Evolutionary conservation across 2,329 filamentous ascomycete species (phyloP).

Genomic region (Amylocarpus encephaloides): DNA sequence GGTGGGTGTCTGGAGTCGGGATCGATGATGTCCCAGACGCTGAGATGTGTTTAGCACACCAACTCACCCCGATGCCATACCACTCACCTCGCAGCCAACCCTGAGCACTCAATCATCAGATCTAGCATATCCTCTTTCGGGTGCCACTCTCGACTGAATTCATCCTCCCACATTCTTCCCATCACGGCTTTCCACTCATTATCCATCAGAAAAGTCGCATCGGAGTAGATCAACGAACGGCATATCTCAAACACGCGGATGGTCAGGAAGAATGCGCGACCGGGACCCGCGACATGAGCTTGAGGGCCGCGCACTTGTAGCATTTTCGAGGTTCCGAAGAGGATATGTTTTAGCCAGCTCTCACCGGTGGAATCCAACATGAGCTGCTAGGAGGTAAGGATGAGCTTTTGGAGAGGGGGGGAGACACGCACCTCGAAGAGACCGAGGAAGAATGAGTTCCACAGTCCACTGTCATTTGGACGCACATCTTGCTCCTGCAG

Average conservation of each 20-base stretch:
- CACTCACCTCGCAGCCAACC: slow-evolving; percentile 10
- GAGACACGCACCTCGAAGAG: slow-evolving; percentile 19
- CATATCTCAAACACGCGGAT: slow-evolving; percentile 23
- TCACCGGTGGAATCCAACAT: slow-evolving; percentile 21
- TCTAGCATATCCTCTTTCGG: slow-evolving; percentile 20
- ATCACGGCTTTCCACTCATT: slow-evolving; percentile 12
- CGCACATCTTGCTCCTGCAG: slow-evolving; percentile 3
- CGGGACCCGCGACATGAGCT: slow-evolving; percentile 10
- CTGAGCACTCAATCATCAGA: slow-evolving; percentile 17
- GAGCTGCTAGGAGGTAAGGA: slow-evolving; percentile 9
- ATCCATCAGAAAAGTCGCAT: slow-evolving; percentile 17
- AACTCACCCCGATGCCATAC: neutral
- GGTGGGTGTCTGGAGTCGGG: neutral
- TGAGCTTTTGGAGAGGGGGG: neutral
- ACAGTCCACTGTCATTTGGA: slow-evolving; percentile 15
- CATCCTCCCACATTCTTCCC: slow-evolving; percentile 8
- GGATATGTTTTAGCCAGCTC: slow-evolving; percentile 23
- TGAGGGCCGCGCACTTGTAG: slow-evolving; percentile 18
- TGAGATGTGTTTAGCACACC: neutral
- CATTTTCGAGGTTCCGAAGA: slow-evolving; percentile 23
- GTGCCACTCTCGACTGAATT: slow-evolving; percentile 11
- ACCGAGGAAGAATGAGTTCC: slow-evolving; percentile 22
- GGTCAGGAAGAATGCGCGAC: slow-evolving; percentile 20
- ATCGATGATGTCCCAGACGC: neutral
- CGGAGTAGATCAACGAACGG: slow-evolving; percentile 16